These are phyloP conservation scores for Penicillium soppii DNA, from an alignment of 495 filamentous ascomycete species.

Conservation along the genomic window DNA sequence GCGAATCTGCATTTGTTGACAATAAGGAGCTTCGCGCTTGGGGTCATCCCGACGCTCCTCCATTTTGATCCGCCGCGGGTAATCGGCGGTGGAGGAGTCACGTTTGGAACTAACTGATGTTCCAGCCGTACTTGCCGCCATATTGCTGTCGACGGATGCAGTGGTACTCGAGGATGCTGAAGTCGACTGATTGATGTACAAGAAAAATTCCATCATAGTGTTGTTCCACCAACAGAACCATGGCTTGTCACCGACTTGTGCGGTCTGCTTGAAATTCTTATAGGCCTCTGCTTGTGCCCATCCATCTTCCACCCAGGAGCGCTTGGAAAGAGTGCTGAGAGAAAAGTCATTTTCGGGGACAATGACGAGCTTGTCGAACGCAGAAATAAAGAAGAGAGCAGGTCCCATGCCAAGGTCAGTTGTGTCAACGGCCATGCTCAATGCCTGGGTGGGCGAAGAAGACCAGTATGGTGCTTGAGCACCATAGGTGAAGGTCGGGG, in stretches of 20 bases:
- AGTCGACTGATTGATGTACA: constrained; percentile 67
- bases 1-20: constrained; percentile 69
- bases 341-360: constrained; percentile 55
- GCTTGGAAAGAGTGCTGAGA: constrained; percentile 24
- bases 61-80: constrained; percentile 75
- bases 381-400: constrained; percentile 68
- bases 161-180: constrained; percentile 34
- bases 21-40: constrained; percentile 52
- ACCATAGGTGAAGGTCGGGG: constrained; percentile 61
- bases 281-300: constrained; percentile 11
- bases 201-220: constrained; percentile 76
- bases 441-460: constrained; percentile 43
- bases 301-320: constrained; percentile 28
- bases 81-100: constrained; percentile 33
- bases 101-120: constrained; percentile 16
- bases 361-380: constrained; percentile 82
- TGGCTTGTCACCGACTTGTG: constrained; percentile 61
- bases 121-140: constrained; percentile 22
- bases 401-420: constrained; percentile 63
- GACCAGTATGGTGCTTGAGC: constrained; percentile 60
- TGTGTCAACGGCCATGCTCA: constrained; percentile 66
- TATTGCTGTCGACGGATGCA: constrained; percentile 14
- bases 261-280: constrained; percentile 44
- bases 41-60: constrained; percentile 65
- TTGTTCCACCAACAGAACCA: constrained; percentile 91